These are phyloP conservation scores for Termitomyces titanicus DNA, from an alignment of 768 basidiomycete species.

Conservation along the genomic window DNA sequence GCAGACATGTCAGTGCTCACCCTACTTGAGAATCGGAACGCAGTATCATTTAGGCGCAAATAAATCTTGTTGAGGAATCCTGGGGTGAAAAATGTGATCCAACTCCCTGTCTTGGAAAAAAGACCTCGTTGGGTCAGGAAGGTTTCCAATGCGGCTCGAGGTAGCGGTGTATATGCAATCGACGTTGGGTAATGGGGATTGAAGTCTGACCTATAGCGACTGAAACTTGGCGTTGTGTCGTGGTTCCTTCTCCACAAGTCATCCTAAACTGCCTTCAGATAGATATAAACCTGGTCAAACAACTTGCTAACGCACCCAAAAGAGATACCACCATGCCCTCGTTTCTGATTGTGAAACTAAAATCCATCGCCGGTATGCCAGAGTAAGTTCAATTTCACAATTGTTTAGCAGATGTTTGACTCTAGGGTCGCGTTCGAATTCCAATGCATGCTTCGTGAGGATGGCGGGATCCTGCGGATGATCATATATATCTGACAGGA, in stretches of 20 bases:
- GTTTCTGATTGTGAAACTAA: slow-evolving; percentile 46
- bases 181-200: slow-evolving; percentile 69
- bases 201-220: slow-evolving; percentile 53
- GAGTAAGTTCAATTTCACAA: slow-evolving; percentile 42
- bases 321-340: slow-evolving; percentile 74
- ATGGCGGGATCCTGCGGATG: slow-evolving; percentile 42
- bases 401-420: slow-evolving; percentile 47
- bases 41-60: slow-evolving; percentile 63
- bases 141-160: slow-evolving; percentile 57
- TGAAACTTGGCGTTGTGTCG: slow-evolving; percentile 48
- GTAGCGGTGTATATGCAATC: slow-evolving; percentile 69
- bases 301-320: slow-evolving; percentile 52
- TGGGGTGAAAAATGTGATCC: slow-evolving; percentile 51
- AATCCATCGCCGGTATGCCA: slow-evolving; percentile 50
- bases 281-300: neutral
- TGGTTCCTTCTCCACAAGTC: slow-evolving; percentile 73
- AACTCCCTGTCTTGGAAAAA: slow-evolving; percentile 38
- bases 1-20: slow-evolving; percentile 25
- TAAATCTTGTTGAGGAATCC: slow-evolving; percentile 75
- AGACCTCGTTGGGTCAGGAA: slow-evolving; percentile 65
- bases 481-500: slow-evolving; percentile 59
- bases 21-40: slow-evolving; percentile 48
- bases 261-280: slow-evolving; percentile 41
- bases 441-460: slow-evolving; percentile 41
- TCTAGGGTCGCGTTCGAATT: slow-evolving; percentile 51